phyloP scores from a whole-genome alignment of 176 grass and related monocot species.

The Triticum timopheevii region DNA sequence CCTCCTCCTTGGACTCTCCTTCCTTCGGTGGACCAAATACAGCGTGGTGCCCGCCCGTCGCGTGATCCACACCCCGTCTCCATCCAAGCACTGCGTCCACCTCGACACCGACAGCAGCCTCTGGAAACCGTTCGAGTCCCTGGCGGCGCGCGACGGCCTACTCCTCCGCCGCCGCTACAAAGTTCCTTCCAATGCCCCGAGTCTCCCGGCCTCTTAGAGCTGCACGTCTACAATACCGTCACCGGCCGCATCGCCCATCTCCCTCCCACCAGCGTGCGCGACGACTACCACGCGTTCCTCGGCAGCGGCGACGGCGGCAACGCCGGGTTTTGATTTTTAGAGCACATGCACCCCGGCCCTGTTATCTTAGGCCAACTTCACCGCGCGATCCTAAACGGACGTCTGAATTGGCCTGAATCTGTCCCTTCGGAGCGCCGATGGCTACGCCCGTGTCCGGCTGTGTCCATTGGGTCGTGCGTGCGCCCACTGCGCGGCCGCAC shows the following conservation, averaged over 20 bases:
- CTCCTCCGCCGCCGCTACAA: background rate
- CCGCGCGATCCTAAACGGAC: too few species aligned
- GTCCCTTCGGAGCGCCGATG: too few species aligned
- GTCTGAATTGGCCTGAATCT: too few species aligned
- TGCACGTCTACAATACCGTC: background rate
- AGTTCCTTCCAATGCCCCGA: background rate
- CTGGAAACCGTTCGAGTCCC: background rate
- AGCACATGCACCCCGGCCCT: too few species aligned
- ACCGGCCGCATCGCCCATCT: background rate
- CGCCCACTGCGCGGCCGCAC: too few species aligned
- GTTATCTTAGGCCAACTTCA: too few species aligned
- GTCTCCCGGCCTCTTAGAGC: background rate
- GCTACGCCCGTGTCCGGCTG: too few species aligned
- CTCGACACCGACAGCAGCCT: background rate
- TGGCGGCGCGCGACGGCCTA: background rate
- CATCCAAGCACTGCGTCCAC: background rate
- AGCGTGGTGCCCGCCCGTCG: background rate
- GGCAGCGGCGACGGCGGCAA: background rate
- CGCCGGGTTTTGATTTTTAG: background rate
- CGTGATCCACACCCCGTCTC: background rate
- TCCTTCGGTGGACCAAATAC: background rate
- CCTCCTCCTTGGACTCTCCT: constrained; percentile 4
- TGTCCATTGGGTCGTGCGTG: too few species aligned
- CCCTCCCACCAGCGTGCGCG: background rate
- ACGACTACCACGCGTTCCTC: background rate